These are phyloP conservation scores for Lentinula boryana DNA, from an alignment of 768 basidiomycete species.

Conservation along the genomic window DNA sequence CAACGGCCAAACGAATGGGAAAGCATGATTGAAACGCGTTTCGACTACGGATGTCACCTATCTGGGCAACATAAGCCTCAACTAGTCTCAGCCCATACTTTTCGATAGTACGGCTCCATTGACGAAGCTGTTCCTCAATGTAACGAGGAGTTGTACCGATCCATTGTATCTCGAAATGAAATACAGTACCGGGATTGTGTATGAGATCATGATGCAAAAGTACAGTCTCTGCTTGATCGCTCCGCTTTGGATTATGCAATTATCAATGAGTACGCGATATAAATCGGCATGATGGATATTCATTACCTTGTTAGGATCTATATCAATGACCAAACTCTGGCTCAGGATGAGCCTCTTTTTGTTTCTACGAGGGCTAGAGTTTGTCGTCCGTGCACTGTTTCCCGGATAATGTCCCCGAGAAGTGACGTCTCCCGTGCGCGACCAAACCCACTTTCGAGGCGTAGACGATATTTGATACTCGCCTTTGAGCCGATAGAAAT, in stretches of 20 bases:
- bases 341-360: constrained; percentile 70
- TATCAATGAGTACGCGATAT: neutral
- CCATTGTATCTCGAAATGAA: constrained; percentile 98
- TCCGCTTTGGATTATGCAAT: constrained; percentile 39
- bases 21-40: constrained; percentile 92
- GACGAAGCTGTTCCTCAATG: constrained; percentile 82
- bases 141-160: constrained; percentile 88
- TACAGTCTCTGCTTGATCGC: constrained; percentile 83
- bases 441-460: constrained; percentile 67
- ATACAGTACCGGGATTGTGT: constrained; percentile 90
- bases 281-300: neutral
- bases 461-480: constrained; percentile 71
- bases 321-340: constrained; percentile 87
- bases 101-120: constrained; percentile 80
- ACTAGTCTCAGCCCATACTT: constrained; percentile 88
- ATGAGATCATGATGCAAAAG: constrained; percentile 92
- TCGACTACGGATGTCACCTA: constrained; percentile 76
- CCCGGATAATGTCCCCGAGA: constrained; percentile 28
- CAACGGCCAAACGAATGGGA: constrained; percentile 70
- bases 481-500: constrained; percentile 79
- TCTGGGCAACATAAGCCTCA: constrained; percentile 90
- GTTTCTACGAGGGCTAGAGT: constrained; percentile 35
- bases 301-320: constrained; percentile 68
- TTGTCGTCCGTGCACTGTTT: constrained; percentile 26
- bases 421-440: constrained; percentile 34